Evolutionary conservation across 2,329 filamentous ascomycete species (phyloP).

Genomic region (Colletotrichum falcatum): DNA sequence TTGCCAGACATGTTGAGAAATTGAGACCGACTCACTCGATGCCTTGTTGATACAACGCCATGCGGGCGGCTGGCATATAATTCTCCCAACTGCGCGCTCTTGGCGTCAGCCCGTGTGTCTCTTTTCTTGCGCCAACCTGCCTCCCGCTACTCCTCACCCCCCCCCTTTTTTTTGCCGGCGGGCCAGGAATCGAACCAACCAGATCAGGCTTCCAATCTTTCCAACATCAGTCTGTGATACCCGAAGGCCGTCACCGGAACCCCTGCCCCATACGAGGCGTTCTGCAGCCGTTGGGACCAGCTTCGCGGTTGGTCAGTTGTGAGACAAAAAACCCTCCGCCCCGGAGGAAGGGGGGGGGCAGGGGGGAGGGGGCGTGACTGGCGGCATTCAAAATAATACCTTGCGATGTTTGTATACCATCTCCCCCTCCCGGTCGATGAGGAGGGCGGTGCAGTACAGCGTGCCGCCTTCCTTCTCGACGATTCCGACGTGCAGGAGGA

Average conservation of each 20-base stretch:
- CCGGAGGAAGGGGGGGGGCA: too few relatives aligned
- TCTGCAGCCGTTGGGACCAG: conserved; percentile 56
- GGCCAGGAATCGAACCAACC: conserved; percentile 35
- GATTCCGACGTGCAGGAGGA: conserved; percentile 54
- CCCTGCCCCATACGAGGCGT: conserved; percentile 59
- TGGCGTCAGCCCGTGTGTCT: conserved; percentile 13
- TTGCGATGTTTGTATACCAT: conserved; percentile 54
- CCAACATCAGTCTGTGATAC: conserved; percentile 55
- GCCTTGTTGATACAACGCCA: conserved; percentile 57
- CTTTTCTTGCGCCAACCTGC: too few relatives aligned
- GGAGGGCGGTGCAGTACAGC: conserved; percentile 54
- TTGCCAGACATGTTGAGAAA: too few relatives aligned
- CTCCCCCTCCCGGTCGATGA: conserved; percentile 52
- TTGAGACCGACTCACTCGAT: conserved; percentile 52
- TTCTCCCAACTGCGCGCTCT: conserved; percentile 54
- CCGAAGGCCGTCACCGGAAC: conserved; percentile 53
- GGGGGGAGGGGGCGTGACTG: background rate
- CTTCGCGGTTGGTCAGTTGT: conserved; percentile 29
- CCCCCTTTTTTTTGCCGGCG: background rate
- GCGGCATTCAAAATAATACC: conserved; percentile 43
- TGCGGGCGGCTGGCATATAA: conserved; percentile 57
- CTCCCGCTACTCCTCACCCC: too few relatives aligned
- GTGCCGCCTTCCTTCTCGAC: conserved; percentile 56
- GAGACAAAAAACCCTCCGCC: too few relatives aligned
- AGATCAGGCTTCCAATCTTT: conserved; percentile 56